These are phyloP conservation scores for Casaregolazyma suthepensis DNA, from an alignment of 1,139 yeast species.

Conservation along the genomic window DNA sequence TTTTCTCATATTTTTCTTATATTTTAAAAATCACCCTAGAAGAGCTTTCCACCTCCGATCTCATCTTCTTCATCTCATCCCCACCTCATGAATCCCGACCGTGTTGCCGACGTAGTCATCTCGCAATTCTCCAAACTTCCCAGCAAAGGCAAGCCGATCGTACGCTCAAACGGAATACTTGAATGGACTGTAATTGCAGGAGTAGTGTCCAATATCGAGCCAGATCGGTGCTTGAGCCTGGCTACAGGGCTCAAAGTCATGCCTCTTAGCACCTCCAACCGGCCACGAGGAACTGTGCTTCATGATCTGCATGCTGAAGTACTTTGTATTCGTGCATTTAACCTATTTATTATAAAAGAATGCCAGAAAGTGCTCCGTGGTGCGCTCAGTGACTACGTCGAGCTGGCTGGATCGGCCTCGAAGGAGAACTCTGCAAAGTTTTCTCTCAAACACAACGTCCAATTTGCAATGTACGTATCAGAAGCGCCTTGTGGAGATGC, in stretches of 20 bases:
- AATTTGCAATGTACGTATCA: constrained; percentile 58
- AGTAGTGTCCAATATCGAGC: constrained; percentile 36
- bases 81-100: constrained; percentile 16
- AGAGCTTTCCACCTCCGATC: not conserved
- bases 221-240: constrained; percentile 38
- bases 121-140: constrained; percentile 33
- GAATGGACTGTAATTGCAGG: constrained; percentile 90
- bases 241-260: constrained; percentile 81
- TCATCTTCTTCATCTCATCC: not conserved
- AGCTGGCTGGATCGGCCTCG: not conserved
- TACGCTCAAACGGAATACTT: constrained; percentile 52
- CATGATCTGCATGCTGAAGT: constrained; percentile 93
- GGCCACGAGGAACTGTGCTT: constrained; percentile 48
- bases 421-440: constrained; percentile 18
- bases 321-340: constrained; percentile 62
- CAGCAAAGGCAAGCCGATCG: constrained; percentile 49
- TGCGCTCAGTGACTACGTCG: constrained; percentile 6
- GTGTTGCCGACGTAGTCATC: constrained; percentile 32
- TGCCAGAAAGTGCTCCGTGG: constrained; percentile 18
- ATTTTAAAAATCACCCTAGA: too few species aligned
- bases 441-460: constrained; percentile 33
- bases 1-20: too few species aligned
- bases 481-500: constrained; percentile 94
- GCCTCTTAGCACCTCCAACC: constrained; percentile 44
- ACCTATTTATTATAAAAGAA: constrained; percentile 39